A percentile compares a stretch with the other conserved stretches of the same genome.
These are phyloP conservation scores for Phialophora expanda DNA, from an alignment of 2,329 filamentous ascomycete genomes.

Conservation along the genomic window DNA sequence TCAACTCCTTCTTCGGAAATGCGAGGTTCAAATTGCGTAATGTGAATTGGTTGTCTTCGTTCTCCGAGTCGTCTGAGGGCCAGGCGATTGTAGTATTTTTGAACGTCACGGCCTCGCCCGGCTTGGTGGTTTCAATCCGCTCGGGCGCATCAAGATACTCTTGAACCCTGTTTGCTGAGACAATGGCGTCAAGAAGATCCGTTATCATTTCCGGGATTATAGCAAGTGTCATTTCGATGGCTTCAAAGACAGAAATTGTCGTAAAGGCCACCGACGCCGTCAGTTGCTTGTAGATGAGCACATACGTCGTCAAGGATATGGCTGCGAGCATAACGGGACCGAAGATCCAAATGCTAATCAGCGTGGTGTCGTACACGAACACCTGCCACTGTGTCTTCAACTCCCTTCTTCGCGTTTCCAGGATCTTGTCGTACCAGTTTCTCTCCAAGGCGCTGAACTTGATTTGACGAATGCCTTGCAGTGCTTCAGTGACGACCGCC, in stretches of 20 bases:
- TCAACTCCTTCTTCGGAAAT: slow-evolving; percentile 72
- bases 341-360: slow-evolving; percentile 72
- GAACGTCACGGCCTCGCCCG: slow-evolving; percentile 67
- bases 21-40: slow-evolving; percentile 67
- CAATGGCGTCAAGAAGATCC: slow-evolving; percentile 70
- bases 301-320: slow-evolving; percentile 71
- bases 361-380: slow-evolving; percentile 66
- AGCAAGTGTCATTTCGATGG: slow-evolving; percentile 73
- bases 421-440: slow-evolving; percentile 75
- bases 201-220: slow-evolving; percentile 75
- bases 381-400: slow-evolving; percentile 69
- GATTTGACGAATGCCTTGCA: slow-evolving; percentile 81
- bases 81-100: slow-evolving; percentile 73
- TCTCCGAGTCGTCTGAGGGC: slow-evolving; percentile 67
- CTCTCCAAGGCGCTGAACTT: slow-evolving; percentile 79
- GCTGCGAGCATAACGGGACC: slow-evolving; percentile 76
- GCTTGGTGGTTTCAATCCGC: slow-evolving; percentile 59
- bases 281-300: slow-evolving; percentile 65
- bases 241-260: slow-evolving; percentile 73
- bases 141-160: slow-evolving; percentile 72
- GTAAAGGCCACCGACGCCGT: slow-evolving; percentile 79
- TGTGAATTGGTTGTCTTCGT: slow-evolving; percentile 65
- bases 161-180: slow-evolving; percentile 75
- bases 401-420: slow-evolving; percentile 68
- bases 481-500: slow-evolving; percentile 74